These are phyloP conservation scores for Coelastrella sp. DNA, from an alignment of 139 green algal species.

Conservation along the genomic window DNA sequence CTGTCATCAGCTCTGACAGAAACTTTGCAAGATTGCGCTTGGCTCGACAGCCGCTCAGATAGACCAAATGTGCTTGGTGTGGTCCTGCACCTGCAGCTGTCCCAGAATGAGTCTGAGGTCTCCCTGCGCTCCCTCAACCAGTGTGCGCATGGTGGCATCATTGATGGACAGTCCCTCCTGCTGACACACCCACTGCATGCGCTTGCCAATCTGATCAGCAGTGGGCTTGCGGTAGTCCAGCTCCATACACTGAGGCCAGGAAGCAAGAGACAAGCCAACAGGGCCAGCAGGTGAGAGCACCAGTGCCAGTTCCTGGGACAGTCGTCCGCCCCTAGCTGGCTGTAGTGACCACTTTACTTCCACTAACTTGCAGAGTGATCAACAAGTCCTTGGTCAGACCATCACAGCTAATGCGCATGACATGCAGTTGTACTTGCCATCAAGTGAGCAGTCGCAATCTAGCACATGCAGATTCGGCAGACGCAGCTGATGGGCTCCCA, in stretches of 20 bases:
- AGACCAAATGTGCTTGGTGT: background rate
- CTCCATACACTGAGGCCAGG: conserved; percentile 79
- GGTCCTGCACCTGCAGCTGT: conserved; percentile 83
- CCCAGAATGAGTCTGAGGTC: conserved; percentile 95
- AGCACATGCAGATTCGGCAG: background rate
- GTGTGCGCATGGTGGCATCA: conserved; percentile 79
- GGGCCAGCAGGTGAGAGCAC: background rate
- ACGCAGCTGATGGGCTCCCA: background rate
- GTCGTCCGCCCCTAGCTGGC: too few relatives aligned
- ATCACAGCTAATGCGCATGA: background rate
- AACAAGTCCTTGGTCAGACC: too few relatives aligned
- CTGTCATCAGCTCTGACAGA: too few relatives aligned
- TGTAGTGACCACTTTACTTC: too few relatives aligned
- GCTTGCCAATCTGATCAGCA: conserved; percentile 82
- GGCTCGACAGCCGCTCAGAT: background rate
- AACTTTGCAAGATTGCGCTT: background rate
- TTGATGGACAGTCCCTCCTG: conserved; percentile 84
- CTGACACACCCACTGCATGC: conserved; percentile 79
- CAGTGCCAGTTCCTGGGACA: background rate
- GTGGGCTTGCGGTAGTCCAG: conserved; percentile 88
- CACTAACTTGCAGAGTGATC: too few relatives aligned
- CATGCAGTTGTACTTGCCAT: background rate
- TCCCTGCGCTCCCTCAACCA: conserved; percentile 84
- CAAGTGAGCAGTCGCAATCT: too few relatives aligned
- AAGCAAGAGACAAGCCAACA: background rate